Evolutionary conservation across 1,139 yeast genomes (phyloP).

Genomic region (Arxiozyma heterogenica): DNA sequence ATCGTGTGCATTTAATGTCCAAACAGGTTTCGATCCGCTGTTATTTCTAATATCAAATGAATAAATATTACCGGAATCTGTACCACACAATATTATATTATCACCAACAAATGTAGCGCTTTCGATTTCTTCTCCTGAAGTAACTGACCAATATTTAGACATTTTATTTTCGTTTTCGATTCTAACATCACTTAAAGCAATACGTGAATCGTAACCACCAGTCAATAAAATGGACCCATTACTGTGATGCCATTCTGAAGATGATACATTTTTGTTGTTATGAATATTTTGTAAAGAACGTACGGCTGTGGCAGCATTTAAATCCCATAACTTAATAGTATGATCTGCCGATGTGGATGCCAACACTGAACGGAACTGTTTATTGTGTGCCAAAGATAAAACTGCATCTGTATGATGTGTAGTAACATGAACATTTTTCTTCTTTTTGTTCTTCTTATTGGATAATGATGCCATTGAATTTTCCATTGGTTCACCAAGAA

Average conservation of each 20-base stretch:
- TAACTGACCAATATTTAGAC: conserved; percentile 57
- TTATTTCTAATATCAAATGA: conserved; percentile 71
- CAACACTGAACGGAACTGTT: conserved; percentile 69
- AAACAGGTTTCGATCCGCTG: conserved; percentile 56
- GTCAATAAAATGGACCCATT: conserved; percentile 75
- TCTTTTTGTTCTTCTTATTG: conserved; percentile 40
- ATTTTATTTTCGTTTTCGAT: conserved; percentile 51
- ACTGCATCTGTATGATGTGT: conserved; percentile 93
- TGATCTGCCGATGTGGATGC: conserved; percentile 95
- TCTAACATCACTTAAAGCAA: conserved; percentile 77
- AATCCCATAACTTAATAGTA: conserved; percentile 93
- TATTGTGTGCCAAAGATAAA: conserved; percentile 76
- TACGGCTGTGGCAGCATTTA: conserved; percentile 65
- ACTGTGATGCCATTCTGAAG: conserved; percentile 74
- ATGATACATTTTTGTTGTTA: conserved; percentile 63
- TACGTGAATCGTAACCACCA: conserved; percentile 85
- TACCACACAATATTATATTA: conserved; percentile 73
- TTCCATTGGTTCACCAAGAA: conserved; percentile 69
- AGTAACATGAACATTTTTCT: conserved; percentile 48
- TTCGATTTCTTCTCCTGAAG: conserved; percentile 74
- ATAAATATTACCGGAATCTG: conserved; percentile 84
- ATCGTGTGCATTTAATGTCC: conserved; percentile 98
- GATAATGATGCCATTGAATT: conserved; percentile 37
- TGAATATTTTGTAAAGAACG: conserved; percentile 47
- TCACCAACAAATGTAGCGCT: conserved; percentile 65